Percentiles rank a stretch among this genome's conserved stretches.
Evolutionary conservation across 2,329 filamentous ascomycete genomes (phyloP).

Genomic region (Ceratocystis smalleyi): DNA sequence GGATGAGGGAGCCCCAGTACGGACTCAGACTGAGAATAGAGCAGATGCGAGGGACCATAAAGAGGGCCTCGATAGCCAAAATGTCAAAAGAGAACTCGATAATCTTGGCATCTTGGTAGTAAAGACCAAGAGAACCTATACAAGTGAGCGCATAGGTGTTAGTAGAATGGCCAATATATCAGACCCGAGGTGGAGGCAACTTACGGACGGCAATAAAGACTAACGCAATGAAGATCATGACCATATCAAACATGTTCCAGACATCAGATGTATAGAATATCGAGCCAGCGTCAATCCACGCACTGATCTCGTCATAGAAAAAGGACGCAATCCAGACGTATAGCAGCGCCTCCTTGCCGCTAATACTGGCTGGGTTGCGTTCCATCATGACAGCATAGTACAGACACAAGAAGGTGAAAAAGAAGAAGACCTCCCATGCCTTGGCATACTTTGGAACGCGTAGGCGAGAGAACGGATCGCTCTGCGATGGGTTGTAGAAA

Average conservation of each 20-base stretch:
- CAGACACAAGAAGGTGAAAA: slow-evolving; percentile 56
- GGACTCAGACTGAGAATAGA: slow-evolving; percentile 75
- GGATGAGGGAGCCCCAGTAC: slow-evolving; percentile 81
- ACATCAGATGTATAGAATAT: slow-evolving; percentile 75
- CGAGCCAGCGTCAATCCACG: slow-evolving; percentile 72
- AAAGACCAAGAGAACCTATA: slow-evolving; percentile 50
- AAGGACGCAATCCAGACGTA: slow-evolving; percentile 82
- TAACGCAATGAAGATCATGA: slow-evolving; percentile 58
- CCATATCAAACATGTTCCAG: slow-evolving; percentile 60
- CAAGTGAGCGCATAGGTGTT: background rate
- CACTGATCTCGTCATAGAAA: slow-evolving; percentile 72
- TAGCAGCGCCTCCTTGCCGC: slow-evolving; percentile 52
- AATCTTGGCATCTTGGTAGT: slow-evolving; percentile 41
- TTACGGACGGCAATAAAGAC: slow-evolving; percentile 57
- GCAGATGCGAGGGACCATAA: slow-evolving; percentile 78
- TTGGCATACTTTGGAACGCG: slow-evolving; percentile 74
- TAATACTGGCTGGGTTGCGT: slow-evolving; percentile 50
- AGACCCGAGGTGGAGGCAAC: slow-evolving; percentile 23
- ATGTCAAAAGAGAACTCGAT: slow-evolving; percentile 75
- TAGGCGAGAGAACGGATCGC: slow-evolving; percentile 59
- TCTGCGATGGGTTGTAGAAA: slow-evolving; percentile 51
- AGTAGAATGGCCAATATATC: slow-evolving; percentile 10
- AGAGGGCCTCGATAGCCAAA: slow-evolving; percentile 73
- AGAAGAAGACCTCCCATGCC: slow-evolving; percentile 69
- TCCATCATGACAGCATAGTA: slow-evolving; percentile 80